Evolutionary conservation across 2,329 filamentous ascomycete species (phyloP), one percentile per base, ranked within the genome.

Genomic region (Chaetomium globosum): DNA sequence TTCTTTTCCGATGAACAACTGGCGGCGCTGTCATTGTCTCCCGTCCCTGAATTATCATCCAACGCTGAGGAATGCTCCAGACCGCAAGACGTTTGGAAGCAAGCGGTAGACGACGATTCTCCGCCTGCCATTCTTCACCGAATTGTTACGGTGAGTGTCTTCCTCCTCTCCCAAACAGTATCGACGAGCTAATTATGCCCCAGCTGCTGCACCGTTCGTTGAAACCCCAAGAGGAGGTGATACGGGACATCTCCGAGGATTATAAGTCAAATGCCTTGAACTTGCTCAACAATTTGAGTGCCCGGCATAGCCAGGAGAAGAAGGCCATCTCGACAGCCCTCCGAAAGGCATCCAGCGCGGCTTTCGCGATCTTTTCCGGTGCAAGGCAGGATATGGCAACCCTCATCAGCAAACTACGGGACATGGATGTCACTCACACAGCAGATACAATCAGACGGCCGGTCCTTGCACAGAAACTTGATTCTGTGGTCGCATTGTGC

Each of bases 201-300:
- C 19, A 71, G 69, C 26, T 66, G 31, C 28, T 71, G 30, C 69
- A 70, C 57, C 69, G 68, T 33, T 67, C 65, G 2, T 33, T 71
- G n/a, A 71, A 70, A 21, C 62, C 66, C 2, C 67, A 52, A 33
- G 68, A 69, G 55, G 66, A 71, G 28, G 58, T 61, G 1, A 46
- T 70, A 12, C 59, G 51, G 12, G 68, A 67, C 16, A 70, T 71
- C 10, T 65, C 46, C n/a, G 49, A 48, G 21, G 66, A 71, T 8
- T 71, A 70, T 33, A 16, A 54, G 12, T 49, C 61, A 23, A 69
- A 69, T 48, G 67, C 66, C 19, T 12, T 53, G 23, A 43, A 48
- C 4, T 58, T 71, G 26, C 59, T 71, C 16, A 43, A 61, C 21
- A 64, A 61, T 8, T n/a, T 71, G 36, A 46, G 23, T 19, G n/a